Evolutionary conservation across 495 filamentous ascomycete genomes (phyloP).

Genomic region (Chaetomidium leptoderma): DNA sequence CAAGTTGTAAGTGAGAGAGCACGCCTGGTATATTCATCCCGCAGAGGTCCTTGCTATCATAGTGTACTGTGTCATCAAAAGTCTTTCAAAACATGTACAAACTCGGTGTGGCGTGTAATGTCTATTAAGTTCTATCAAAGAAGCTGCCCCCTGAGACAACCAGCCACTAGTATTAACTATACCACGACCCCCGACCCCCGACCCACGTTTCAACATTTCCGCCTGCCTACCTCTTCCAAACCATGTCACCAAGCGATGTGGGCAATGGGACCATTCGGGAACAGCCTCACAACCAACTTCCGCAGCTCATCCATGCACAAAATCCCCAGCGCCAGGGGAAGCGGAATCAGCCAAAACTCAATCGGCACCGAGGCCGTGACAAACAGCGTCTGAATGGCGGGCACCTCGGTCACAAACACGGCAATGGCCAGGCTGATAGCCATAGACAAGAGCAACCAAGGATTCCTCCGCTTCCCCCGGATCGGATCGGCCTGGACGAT

Average conservation of each 20-base stretch:
- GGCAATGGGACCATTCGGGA: conserved; percentile 8
- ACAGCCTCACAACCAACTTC: conserved; percentile 39
- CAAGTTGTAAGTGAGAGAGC: no score
- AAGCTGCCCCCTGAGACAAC: no score
- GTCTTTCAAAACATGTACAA: no score
- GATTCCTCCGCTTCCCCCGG: conserved; percentile 45
- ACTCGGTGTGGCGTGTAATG: no score
- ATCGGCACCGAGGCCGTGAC: conserved; percentile 46
- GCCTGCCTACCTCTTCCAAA: no score
- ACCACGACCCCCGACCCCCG: no score
- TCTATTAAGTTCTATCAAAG: no score
- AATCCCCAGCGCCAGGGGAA: conserved; percentile 47
- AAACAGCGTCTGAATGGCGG: conserved; percentile 47
- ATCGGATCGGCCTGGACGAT: conserved; percentile 51
- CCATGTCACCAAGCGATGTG: conserved; percentile 1
- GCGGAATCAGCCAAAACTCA: conserved; percentile 50
- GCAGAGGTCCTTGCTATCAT: no score
- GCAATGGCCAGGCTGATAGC: conserved; percentile 46
- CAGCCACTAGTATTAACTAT: no score
- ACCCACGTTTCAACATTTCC: no score
- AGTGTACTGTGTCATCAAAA: no score
- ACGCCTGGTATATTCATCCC: no score
- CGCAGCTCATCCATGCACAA: conserved; percentile 47
- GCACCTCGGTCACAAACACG: conserved; percentile 50
- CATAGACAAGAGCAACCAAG: conserved; percentile 45